Base-by-base conservation (phyloP, 2,329 filamentous ascomycete genomes). In the Hymenoscyphus salicellus region DNA sequence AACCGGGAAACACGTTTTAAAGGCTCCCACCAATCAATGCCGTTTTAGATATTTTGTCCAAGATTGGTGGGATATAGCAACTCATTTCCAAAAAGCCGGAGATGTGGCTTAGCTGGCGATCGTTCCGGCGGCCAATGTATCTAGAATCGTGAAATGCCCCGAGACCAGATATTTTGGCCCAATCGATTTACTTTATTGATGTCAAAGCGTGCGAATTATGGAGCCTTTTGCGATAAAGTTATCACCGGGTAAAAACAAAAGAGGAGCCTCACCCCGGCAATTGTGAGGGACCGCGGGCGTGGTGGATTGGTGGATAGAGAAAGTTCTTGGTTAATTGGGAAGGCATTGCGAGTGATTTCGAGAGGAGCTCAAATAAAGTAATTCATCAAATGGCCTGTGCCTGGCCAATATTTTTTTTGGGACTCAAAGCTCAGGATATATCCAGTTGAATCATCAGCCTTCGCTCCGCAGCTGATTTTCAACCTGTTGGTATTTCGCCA, bases 281-380 rank as follows among this genome's bases (percentile, higher is more conserved):
- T 26, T 23, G 11, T 14, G 8, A 52, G 23, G 46, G 23, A 10
- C 5, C 43, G n/a, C 23, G 5, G 11, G 43, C 43, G 41, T 20
- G 41, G 41, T 46, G 43, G n/a, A 52, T 52, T 52, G 20, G 46
- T 52, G 46, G 46, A 52, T 52, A 26, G 46, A 26, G 43, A 49
- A 11, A 23, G 7, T 26, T 52, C 46, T 52, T 10, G 20, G 23
- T 2, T 20, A 14, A 52, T 2, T 14, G 23, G 5, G 46, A 52
- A 52, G 20, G 46, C 46, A 52, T 14, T 52, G 20, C 46, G 23
- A 52, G 23, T 52, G 36, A 38, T 52, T 52, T 23, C 46, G n/a
- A 23, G 43, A 26, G 43, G 43, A 49, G 23, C 11, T 46, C n/a
- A 46, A 10, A 10, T 46, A 46, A 23, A 49, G 8, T 49, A 49